These are phyloP conservation scores for Lolium multiflorum DNA, from an alignment of 176 grass and related monocot genomes.

Conservation along the genomic window DNA sequence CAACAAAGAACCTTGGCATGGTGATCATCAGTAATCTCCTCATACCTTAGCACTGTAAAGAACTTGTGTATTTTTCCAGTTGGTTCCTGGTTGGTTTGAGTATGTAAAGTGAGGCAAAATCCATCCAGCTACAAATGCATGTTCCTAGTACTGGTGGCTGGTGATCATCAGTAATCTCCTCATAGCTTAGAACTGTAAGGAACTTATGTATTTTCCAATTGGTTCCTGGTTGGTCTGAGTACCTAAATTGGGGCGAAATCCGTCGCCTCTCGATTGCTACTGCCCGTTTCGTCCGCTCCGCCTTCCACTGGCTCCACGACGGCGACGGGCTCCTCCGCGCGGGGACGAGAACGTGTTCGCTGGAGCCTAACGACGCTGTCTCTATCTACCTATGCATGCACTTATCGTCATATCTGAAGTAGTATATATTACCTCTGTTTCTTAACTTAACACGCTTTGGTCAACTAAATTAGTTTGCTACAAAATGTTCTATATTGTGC, in stretches of 20 bases:
- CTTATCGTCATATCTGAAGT: too few species aligned
- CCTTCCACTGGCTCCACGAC: not conserved
- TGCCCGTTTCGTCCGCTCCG: not conserved
- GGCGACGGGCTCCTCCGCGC: not conserved
- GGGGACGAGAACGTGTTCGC: constrained; percentile 8
- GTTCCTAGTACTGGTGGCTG: not conserved
- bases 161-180: too few species aligned
- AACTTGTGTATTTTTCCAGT: constrained; percentile 21
- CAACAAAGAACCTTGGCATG: constrained; percentile 12
- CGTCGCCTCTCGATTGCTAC: constrained; percentile 32
- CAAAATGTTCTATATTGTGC: too few species aligned
- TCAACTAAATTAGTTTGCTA: too few species aligned
- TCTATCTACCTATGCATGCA: not conserved
- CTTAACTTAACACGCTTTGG: too few species aligned
- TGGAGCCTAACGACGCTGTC: constrained; percentile 13
- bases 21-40: not conserved
- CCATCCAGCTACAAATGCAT: constrained; percentile 7
- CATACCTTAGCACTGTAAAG: not conserved
- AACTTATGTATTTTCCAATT: too few species aligned
- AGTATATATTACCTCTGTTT: too few species aligned
- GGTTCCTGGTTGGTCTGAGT: too few species aligned
- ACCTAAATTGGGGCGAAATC: too few species aligned
- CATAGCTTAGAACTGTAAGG: too few species aligned
- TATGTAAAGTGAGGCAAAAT: constrained; percentile 27
- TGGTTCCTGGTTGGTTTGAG: constrained; percentile 22